Percentiles rank a stretch among this genome's conserved stretches.
Evolutionary conservation across 495 filamentous ascomycete species (phyloP).

Genomic region (Xylaria longipes): DNA sequence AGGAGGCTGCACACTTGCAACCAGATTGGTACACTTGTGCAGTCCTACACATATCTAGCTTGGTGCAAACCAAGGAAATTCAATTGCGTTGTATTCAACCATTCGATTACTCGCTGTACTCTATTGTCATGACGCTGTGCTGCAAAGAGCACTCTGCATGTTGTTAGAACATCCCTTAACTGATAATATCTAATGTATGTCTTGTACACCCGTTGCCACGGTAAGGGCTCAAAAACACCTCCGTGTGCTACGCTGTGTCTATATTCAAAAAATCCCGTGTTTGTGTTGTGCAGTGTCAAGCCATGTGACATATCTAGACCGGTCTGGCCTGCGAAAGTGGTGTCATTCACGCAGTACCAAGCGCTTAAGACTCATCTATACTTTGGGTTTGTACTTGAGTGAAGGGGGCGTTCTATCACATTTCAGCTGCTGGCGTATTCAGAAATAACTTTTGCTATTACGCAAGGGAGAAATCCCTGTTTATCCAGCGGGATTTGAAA

Average conservation of each 20-base stretch:
- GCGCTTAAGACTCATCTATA: not conserved
- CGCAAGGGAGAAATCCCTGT: not conserved
- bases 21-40: not conserved
- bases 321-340: not conserved
- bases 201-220: not conserved
- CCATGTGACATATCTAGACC: not conserved
- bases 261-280: not conserved
- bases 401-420: not conserved
- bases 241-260: not conserved
- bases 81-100: not conserved
- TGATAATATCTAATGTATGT: not conserved
- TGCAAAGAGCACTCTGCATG: not conserved
- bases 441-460: not conserved
- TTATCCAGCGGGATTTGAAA: not conserved
- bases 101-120: not conserved
- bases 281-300: not conserved
- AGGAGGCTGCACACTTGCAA: not conserved
- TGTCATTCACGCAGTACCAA: not conserved
- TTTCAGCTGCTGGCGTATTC: not conserved
- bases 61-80: not conserved
- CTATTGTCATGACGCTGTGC: not conserved
- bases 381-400: not conserved
- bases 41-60: not conserved
- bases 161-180: not conserved
- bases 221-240: not conserved